Base-by-base conservation (phyloP, 805 yeast genomes). In the Yamadazyma olivae region DNA sequence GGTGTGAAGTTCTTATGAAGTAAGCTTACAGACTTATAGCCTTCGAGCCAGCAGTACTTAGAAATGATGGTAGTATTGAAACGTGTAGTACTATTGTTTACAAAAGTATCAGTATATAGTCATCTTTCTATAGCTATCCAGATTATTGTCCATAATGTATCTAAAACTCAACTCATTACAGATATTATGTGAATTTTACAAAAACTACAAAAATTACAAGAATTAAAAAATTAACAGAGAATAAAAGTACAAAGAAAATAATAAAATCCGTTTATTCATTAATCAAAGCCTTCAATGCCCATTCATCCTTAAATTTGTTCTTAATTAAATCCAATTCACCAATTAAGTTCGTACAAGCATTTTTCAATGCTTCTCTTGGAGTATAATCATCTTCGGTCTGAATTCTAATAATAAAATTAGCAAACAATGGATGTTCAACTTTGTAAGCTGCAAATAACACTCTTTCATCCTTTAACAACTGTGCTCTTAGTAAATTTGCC, bases 361-460 rank as follows among this genome's bases (percentile, higher is more conserved):
- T 86, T 53, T 77, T 83, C 53, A 93, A 71, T 1, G 98, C 98
- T 40, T 83, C 88, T 53, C 81, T 79, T 20, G 99, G 99, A 26
- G 88, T 75, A 57, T 89, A 89, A 35, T 93, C 96, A 49, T 93
- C 98, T 51, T 87, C 95, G 0, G 98, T 91, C 61, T 93, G 99
- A 24, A 93, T 76, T 64, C 99, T 79, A 79, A 93, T 78, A 30
- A 91, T 81, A 52, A 93, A 93, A 59, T 86, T 87, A 26, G 99
- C 97, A 63, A 93, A 93, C 46, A 93, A 70, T 6, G 99, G 99
- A 65, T 93, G 99, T 64, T 93, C 98, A 29, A 93, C 89, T 60
- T 93, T 93, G 71, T 93, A 93, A 23, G 98, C 99, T 29, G 95
- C 98, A 59, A 90, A 93, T 23, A 93, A 58, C n/a, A 93, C 99